A percentile compares a stretch with the other conserved stretches of the same genome.
Conservation (phyloP, 73 alveolate species). For the Diophrys appendiculata region DNA sequence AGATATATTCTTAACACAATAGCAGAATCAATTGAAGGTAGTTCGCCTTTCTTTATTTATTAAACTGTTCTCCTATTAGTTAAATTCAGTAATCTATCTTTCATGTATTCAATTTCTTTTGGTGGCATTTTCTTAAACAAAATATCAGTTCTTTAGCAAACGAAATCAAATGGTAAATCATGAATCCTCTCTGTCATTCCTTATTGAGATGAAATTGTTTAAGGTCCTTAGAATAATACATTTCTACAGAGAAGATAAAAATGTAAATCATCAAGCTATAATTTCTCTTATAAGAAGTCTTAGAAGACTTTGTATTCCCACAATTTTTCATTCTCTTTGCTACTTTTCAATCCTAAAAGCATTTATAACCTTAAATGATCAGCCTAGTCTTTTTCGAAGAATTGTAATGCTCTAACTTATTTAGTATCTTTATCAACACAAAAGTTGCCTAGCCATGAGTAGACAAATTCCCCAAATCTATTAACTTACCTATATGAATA, state of each 20-base stretch:
- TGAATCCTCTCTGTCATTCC: background rate
- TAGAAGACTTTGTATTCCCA: conserved; percentile 78
- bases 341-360: conserved; percentile 57
- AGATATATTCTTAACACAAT: conserved; percentile 43
- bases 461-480: conserved; percentile 57
- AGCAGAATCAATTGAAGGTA: conserved; percentile 39
- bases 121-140: conserved; percentile 31
- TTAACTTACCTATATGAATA: background rate
- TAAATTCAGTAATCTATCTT: background rate
- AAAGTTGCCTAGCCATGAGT: conserved; percentile 71
- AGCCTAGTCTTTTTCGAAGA: conserved; percentile 61
- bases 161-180: background rate
- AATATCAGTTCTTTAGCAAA: background rate
- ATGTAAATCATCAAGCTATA: conserved; percentile 69
- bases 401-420: conserved; percentile 55
- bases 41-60: conserved; percentile 19
- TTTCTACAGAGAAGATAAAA: conserved; percentile 74
- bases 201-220: background rate
- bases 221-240: conserved; percentile 74
- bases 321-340: conserved; percentile 43
- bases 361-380: conserved; percentile 63
- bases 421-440: conserved; percentile 55
- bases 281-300: conserved; percentile 75
- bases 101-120: conserved; percentile 25
- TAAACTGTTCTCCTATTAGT: conserved; percentile 2